Base-by-base conservation (phyloP, 805 yeast species). In the Pichia deserticola region DNA sequence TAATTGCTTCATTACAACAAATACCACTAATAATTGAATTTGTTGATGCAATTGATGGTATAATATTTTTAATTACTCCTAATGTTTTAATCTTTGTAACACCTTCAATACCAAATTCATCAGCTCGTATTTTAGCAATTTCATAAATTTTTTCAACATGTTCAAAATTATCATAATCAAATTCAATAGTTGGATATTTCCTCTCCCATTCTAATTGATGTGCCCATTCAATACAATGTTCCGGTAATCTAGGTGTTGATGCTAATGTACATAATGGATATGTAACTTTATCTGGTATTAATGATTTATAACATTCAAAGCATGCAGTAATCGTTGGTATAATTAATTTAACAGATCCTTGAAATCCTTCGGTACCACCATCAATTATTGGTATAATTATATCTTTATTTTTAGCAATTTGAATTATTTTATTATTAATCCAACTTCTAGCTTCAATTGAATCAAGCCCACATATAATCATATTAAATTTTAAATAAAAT, bases 181-280 rank as follows among this genome's bases (percentile, higher is more conserved):
- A 77, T 48, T 69, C 70, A 33, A 60, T 65, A 36, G 66, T 72
- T 9, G 76, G 73, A 50, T 75, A 75, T 4, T 56, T 54, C 44
- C 71, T 66, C 1, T 82, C 83, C 95, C 96, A 88, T 56, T 79
- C 82, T 4, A 87, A 70, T 34, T 81, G 83, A 51, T 81, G 79
- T 0, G 92, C 89, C 85, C 93, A 92, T 63, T 90, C 96, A 9
- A 92, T 82, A 59, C 97, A 89, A 65, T 92, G 98, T 58, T 90
- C 97, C 0, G 97, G 93, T 8, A 89, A 67, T 52, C 98, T 69
- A n/a, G 98, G 98, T 8, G 93, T 89, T 51, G 89, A 86, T 3
- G 97, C 95, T 46, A 93, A 83, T 0, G 98, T 93, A 65, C 98
- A 93, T 56, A 92, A 82, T 2, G 98, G 97, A 57, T 82, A 87